Evolutionary conservation across 176 grass and related monocot species (phyloP).

Genomic region (Dendrocalamus sinicus): DNA sequence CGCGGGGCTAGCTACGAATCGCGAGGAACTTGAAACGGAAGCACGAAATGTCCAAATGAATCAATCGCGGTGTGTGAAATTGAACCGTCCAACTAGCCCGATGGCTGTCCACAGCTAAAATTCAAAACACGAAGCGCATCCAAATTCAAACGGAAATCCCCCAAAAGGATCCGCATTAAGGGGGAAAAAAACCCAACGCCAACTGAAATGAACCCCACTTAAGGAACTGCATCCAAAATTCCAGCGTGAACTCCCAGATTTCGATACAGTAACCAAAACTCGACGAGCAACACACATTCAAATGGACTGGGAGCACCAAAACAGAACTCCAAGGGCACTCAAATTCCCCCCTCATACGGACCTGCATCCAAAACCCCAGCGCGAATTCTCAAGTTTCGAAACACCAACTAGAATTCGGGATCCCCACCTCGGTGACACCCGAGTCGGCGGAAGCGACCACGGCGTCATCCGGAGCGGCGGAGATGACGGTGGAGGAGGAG

Average conservation of each 20-base stretch:
- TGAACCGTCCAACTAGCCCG: not conserved
- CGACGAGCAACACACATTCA: not conserved
- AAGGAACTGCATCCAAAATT: not conserved
- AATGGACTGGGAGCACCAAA: not conserved
- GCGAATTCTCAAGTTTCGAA: not conserved
- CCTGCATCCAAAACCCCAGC: not conserved
- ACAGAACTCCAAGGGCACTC: too few relatives aligned
- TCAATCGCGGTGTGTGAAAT: not conserved
- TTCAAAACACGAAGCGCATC: not conserved
- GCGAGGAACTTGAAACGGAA: not conserved
- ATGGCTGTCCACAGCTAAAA: not conserved
- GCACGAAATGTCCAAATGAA: not conserved
- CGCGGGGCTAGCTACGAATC: not conserved
- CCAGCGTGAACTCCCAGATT: too few relatives aligned
- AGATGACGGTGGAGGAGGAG: constrained; percentile 1
- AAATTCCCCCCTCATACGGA: not conserved
- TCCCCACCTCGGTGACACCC: constrained; percentile 23
- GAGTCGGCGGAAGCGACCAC: not conserved
- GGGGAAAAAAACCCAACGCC: too few relatives aligned
- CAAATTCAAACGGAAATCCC: not conserved
- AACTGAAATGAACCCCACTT: not conserved
- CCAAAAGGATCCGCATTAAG: too few relatives aligned
- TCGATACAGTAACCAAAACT: not conserved
- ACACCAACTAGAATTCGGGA: not conserved
- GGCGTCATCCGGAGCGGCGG: constrained; percentile 8